Conservation (phyloP, 208 protist species). For the Leishmania braziliensis region DNA sequence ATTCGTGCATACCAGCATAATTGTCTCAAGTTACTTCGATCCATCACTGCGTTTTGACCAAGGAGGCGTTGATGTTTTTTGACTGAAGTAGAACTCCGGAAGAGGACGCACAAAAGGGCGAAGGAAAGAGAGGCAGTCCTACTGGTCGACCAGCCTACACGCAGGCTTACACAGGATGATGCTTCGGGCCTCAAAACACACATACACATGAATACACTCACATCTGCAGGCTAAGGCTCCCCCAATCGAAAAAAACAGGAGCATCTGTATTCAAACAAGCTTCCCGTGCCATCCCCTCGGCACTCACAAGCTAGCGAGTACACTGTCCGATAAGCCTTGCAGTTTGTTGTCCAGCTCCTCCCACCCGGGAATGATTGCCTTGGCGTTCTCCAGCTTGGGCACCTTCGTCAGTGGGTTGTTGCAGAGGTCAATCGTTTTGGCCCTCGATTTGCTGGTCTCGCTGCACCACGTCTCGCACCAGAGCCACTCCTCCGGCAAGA, state of each 20-base stretch:
- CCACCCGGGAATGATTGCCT: constrained; percentile 92
- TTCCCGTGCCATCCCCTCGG: no score
- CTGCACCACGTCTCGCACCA: constrained; percentile 99
- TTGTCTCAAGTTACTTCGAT: not conserved
- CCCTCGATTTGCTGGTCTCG: constrained; percentile 85
- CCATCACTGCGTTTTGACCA: no score
- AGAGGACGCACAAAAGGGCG: not conserved
- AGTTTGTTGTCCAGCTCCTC: constrained; percentile 83
- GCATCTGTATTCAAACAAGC: not conserved
- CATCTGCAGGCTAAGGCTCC: not conserved
- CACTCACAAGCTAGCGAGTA: constrained; percentile 8
- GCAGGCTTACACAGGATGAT: not conserved
- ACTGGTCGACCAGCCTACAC: not conserved
- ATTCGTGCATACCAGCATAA: not conserved
- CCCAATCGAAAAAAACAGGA: not conserved
- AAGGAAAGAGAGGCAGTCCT: not conserved
- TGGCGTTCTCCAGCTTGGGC: constrained; percentile 94
- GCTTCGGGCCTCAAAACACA: not conserved
- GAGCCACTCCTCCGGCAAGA: constrained; percentile 98
- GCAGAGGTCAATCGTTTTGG: constrained; percentile 98
- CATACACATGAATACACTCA: not conserved
- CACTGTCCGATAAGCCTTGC: constrained; percentile 36
- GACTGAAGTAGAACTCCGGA: not conserved
- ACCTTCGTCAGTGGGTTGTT: constrained; percentile 97
- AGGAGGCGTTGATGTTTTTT: no score